Evolutionary conservation across 176 grass and related monocot genomes (phyloP).

Genomic region (Aegilops bicornis): DNA sequence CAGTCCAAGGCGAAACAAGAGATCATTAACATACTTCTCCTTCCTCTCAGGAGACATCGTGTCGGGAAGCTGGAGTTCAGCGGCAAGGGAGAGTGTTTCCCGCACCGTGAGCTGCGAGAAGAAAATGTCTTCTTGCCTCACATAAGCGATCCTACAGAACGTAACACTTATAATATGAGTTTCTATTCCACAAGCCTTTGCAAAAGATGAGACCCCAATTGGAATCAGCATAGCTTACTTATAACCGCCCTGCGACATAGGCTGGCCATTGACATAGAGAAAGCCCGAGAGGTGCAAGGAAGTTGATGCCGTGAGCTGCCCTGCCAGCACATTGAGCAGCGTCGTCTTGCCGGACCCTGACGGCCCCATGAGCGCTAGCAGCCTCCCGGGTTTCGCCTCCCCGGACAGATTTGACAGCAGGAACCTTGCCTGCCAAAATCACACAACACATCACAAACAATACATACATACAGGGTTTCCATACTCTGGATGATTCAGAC

Average conservation of each 20-base stretch:
- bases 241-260: constrained; percentile 49
- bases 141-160: constrained; percentile 64
- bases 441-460: not conserved
- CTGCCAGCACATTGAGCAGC: constrained; percentile 86
- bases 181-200: not conserved
- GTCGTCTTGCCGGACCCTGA: constrained; percentile 93
- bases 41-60: constrained; percentile 57
- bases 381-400: constrained; percentile 75
- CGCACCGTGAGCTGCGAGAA: constrained; percentile 86
- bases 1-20: constrained; percentile 90
- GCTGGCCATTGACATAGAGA: constrained; percentile 57
- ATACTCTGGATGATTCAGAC: not conserved
- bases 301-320: constrained; percentile 66
- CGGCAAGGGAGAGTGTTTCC: constrained; percentile 80
- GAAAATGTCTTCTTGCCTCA: constrained; percentile 92
- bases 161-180: not conserved
- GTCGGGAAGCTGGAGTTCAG: constrained; percentile 85
- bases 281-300: constrained; percentile 68
- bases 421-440: constrained; percentile 61
- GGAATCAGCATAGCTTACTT: constrained; percentile 56
- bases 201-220: not conserved
- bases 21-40: constrained; percentile 63
- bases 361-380: constrained; percentile 87
- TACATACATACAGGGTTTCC: not conserved
- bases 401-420: constrained; percentile 73